Evolutionary conservation across 495 filamentous ascomycete species (phyloP).

Genomic region (Aspergillus sclerotiicarbonarius): DNA sequence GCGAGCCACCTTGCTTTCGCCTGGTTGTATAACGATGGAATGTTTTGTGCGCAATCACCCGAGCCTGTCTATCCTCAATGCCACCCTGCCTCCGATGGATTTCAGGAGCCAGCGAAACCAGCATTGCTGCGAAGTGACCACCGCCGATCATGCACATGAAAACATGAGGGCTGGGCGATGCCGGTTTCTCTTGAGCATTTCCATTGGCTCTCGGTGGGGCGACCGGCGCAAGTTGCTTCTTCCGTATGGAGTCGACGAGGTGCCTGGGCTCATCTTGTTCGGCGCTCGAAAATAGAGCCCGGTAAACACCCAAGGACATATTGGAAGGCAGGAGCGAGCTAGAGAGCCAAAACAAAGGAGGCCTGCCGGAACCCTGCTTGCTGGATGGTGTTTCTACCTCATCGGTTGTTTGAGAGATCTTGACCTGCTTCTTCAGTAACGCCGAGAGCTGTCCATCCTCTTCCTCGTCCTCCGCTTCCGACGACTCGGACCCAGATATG

Average conservation of each 20-base stretch:
- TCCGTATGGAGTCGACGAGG: conserved; percentile 64
- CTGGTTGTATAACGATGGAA: conserved; percentile 97
- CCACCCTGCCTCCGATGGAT: conserved; percentile 67
- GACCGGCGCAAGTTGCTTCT: conserved; percentile 70
- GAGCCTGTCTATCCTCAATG: conserved; percentile 72
- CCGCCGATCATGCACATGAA: conserved; percentile 99
- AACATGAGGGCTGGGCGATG: conserved; percentile 70
- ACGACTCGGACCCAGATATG: conserved; percentile 76
- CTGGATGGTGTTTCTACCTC: conserved; percentile 48
- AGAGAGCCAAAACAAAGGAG: conserved; percentile 82
- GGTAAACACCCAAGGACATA: conserved; percentile 80
- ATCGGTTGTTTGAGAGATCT: conserved; percentile 53
- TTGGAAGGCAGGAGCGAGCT: conserved; percentile 71
- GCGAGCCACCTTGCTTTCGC: conserved; percentile 91
- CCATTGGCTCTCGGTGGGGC: conserved; percentile 46
- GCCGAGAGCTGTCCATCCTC: conserved; percentile 61
- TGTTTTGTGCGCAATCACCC: conserved; percentile 90
- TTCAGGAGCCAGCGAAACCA: conserved; percentile 83
- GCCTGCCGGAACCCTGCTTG: conserved; percentile 60
- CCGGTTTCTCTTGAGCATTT: conserved; percentile 47
- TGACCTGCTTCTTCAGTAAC: conserved; percentile 80
- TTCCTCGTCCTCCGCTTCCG: conserved; percentile 55
- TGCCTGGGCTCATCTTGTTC: conserved; percentile 63
- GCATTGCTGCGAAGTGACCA: conserved; percentile 95
- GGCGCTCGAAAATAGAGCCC: conserved; percentile 69